These are phyloP conservation scores for Selaginella tamariscina DNA, from an alignment of 75 land plant genomes.

Conservation along the genomic window DNA sequence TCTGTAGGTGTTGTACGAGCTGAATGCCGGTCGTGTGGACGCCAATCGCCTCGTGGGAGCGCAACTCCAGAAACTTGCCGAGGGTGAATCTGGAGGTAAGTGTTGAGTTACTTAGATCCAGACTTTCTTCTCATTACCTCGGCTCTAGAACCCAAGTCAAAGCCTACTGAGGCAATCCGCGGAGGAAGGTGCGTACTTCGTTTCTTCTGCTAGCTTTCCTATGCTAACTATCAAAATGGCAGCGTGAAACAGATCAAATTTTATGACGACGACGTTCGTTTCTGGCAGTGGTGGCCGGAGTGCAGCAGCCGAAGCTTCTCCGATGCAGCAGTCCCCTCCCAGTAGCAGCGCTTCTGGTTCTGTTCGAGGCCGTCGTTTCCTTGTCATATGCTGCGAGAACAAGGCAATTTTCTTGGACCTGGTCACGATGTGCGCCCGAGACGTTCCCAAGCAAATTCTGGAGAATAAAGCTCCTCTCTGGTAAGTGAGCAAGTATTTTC, in stretches of 20 bases:
- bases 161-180: slow-evolving; percentile 77
- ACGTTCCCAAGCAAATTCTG: slow-evolving; percentile 87
- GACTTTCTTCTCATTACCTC: slow-evolving; percentile 1
- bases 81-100: slow-evolving; percentile 72
- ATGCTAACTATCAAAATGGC: no score
- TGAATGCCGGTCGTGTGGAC: slow-evolving; percentile 90
- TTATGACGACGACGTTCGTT: slow-evolving; percentile 96
- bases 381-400: slow-evolving; percentile 96
- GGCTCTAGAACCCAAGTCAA: slow-evolving; percentile 43
- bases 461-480: slow-evolving; percentile 94
- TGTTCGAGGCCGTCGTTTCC: slow-evolving; percentile 91
- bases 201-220: slow-evolving; percentile 14
- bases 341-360: slow-evolving; percentile 42
- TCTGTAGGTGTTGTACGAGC: slow-evolving; percentile 79
- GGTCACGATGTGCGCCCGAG: slow-evolving; percentile 97
- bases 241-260: slow-evolving; percentile 98
- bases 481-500: slow-evolving; percentile 27
- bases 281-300: slow-evolving; percentile 94
- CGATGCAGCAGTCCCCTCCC: slow-evolving; percentile 48
- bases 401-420: slow-evolving; percentile 93
- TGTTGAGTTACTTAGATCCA: neutral
- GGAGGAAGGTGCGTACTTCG: slow-evolving; percentile 53
- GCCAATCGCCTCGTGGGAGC: slow-evolving; percentile 87
- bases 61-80: slow-evolving; percentile 95
- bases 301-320: slow-evolving; percentile 87